Evolutionary conservation across 225 moss, liverwort and hornwort genomes (phyloP).

Genomic region (Bryoerythrophyllum caledonicum): DNA sequence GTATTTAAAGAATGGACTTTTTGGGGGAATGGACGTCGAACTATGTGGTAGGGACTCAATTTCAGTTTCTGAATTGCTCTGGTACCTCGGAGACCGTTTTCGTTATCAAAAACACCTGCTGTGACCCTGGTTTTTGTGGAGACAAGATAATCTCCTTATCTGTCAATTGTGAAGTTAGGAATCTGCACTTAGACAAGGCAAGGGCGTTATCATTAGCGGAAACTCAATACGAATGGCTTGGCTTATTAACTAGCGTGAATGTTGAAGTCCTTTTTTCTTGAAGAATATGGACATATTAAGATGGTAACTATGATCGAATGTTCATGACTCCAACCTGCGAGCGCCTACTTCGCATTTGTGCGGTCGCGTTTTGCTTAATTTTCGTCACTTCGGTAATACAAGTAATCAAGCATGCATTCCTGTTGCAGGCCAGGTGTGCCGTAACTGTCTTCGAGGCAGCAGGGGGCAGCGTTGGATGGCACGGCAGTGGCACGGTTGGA

Average conservation of each 20-base stretch:
- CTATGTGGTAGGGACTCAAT: constrained; percentile 48
- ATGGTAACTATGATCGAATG: neutral
- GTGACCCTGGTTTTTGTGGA: constrained; percentile 11
- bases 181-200: neutral
- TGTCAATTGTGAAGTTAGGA: neutral
- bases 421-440: constrained; percentile 59
- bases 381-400: constrained; percentile 4
- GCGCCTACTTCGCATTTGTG: neutral
- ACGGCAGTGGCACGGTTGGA: constrained; percentile 62
- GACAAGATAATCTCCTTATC: neutral
- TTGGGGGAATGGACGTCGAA: constrained; percentile 56
- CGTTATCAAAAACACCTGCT: constrained; percentile 3
- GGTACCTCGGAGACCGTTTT: constrained; percentile 8
- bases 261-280: neutral
- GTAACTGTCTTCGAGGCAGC: constrained; percentile 66
- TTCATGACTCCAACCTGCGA: constrained; percentile 2
- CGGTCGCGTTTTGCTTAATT: neutral
- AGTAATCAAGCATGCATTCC: neutral
- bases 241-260: constrained; percentile 7
- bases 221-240: neutral
- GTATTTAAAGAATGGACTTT: constrained; percentile 51
- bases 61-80: constrained; percentile 10
- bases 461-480: constrained; percentile 61
- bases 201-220: constrained; percentile 1
- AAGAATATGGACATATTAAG: neutral